phyloP scores from a whole-genome alignment of 2,329 filamentous ascomycete species.

The Penicillium griseofulvum region DNA sequence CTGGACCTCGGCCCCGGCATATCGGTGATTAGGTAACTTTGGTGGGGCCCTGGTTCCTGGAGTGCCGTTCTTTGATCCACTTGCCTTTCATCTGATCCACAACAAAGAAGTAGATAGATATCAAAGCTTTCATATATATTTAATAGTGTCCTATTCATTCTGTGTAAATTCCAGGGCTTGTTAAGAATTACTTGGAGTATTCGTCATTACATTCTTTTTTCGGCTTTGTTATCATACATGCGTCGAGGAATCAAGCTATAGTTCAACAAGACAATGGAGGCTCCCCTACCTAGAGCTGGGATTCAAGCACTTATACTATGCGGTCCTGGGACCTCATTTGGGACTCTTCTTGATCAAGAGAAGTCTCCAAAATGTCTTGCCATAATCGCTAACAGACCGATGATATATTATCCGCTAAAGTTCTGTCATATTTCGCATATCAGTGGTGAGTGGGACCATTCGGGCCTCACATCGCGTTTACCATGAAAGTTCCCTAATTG shows the following conservation, averaged over 20 bases:
- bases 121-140: background rate
- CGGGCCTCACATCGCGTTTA: no score
- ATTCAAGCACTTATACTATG: slow-evolving; percentile 1
- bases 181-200: background rate
- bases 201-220: background rate
- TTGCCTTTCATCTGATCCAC: slow-evolving; percentile 3
- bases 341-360: background rate
- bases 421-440: background rate
- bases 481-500: background rate
- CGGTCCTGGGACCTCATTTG: slow-evolving; percentile 1
- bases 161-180: background rate
- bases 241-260: background rate
- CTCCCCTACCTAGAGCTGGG: background rate
- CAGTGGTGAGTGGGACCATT: background rate
- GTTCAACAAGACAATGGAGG: background rate
- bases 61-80: background rate
- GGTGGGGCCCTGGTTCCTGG: background rate
- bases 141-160: background rate
- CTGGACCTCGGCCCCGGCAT: slow-evolving; percentile 15
- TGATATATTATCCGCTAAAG: slow-evolving; percentile 1
- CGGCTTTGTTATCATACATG: background rate
- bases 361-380: background rate
- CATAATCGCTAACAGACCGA: slow-evolving; percentile 1
- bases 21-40: slow-evolving; percentile 19
- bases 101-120: background rate